Evolutionary conservation across 305 asterid species (phyloP).

Genomic region (Nicotiana rustica): DNA sequence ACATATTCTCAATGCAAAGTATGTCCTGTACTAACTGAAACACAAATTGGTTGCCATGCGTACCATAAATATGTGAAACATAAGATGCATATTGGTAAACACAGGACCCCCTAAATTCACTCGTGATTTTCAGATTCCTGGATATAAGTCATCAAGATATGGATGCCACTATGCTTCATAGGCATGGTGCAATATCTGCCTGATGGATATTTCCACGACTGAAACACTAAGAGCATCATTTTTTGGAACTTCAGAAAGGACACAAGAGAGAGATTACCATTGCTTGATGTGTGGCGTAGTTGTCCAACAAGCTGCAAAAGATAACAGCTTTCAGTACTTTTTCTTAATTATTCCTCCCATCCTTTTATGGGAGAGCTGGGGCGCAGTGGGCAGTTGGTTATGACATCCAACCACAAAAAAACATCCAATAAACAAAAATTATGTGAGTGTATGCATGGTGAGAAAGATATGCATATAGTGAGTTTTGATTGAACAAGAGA

Average conservation of each 20-base stretch:
- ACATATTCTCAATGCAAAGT: constrained; percentile 17
- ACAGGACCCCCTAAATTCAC: background rate
- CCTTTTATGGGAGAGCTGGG: background rate
- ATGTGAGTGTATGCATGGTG: background rate
- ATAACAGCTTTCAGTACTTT: constrained; percentile 14
- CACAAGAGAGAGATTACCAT: constrained; percentile 55
- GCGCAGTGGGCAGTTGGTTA: background rate
- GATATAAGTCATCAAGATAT: background rate
- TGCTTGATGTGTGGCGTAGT: constrained; percentile 78
- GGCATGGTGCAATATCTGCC: background rate
- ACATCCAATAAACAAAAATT: background rate
- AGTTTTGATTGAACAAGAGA: background rate
- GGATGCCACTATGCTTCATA: background rate
- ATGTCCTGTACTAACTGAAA: background rate
- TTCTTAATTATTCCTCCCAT: constrained; percentile 1
- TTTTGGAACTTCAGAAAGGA: constrained; percentile 29
- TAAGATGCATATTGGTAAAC: constrained; percentile 4
- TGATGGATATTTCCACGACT: background rate
- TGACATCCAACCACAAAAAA: background rate
- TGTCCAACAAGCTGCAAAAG: constrained; percentile 90
- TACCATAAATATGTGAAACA: background rate
- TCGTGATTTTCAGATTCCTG: constrained; percentile 2
- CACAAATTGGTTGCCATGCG: background rate
- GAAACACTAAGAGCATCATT: background rate
- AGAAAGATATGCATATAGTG: background rate